A percentile compares a stretch with the other conserved stretches of the same genome.
These are phyloP conservation scores for Macrophomina pseudophaseolina DNA, from an alignment of 2,329 filamentous ascomycete species.

Conservation along the genomic window DNA sequence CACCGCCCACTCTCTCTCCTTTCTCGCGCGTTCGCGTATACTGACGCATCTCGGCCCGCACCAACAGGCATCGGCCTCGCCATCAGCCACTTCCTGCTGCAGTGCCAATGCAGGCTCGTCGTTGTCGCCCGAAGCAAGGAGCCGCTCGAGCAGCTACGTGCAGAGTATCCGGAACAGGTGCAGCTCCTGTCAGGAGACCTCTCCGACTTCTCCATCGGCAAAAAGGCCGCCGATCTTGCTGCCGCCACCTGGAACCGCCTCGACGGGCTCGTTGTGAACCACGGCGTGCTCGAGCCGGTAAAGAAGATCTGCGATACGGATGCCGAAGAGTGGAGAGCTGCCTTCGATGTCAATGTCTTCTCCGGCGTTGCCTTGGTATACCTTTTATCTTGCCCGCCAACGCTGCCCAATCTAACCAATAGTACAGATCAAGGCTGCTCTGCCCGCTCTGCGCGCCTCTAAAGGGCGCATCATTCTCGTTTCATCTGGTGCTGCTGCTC, in stretches of 20 bases:
- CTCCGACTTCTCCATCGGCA: constrained; percentile 58
- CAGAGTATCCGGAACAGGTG: constrained; percentile 59
- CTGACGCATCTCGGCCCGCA: constrained; percentile 12
- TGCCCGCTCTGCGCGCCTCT: constrained; percentile 70
- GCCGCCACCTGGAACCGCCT: constrained; percentile 71
- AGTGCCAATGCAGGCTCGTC: constrained; percentile 60
- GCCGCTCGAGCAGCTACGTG: constrained; percentile 55
- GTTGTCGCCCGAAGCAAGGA: constrained; percentile 61
- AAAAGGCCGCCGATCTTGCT: constrained; percentile 69
- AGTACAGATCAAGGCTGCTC: constrained; percentile 68
- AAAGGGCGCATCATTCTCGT: constrained; percentile 77
- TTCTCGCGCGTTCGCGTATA: background rate
- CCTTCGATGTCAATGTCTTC: constrained; percentile 87
- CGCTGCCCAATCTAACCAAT: constrained; percentile 29
- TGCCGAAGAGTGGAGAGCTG: constrained; percentile 74
- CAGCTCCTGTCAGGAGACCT: constrained; percentile 64
- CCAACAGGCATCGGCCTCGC: constrained; percentile 64
- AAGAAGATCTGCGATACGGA: constrained; percentile 70
- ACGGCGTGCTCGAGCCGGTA: constrained; percentile 80
- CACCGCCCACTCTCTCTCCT: constrained; percentile 23
- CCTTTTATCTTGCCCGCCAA: constrained; percentile 33
- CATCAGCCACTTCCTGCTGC: constrained; percentile 64
- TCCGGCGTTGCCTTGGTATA: constrained; percentile 76
- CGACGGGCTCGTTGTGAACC: constrained; percentile 86
- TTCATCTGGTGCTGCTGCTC: constrained; percentile 72